Conservation (phyloP, 108 stramenopile species). For the Mediolabrus comicus region DNA sequence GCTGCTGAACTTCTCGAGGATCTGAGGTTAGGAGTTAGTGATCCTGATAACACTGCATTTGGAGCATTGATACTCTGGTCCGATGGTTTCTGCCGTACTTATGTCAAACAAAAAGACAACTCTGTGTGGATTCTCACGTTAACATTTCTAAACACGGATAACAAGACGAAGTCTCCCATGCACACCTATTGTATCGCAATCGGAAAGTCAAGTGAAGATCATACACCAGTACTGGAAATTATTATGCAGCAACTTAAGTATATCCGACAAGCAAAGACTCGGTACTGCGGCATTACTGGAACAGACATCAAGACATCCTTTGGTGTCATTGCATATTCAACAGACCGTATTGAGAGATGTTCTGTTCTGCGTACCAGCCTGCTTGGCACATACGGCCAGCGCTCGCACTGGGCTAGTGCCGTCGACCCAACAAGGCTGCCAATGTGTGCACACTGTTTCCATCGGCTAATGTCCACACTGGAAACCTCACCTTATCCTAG, state of each 20-base stretch:
- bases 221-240: not conserved
- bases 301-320: not conserved
- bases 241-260: not conserved
- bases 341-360: not conserved
- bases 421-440: not conserved
- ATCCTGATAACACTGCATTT: not conserved
- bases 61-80: not conserved
- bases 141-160: not conserved
- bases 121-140: not conserved
- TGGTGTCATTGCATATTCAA: not conserved
- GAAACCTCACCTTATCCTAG: too few relatives aligned
- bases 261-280: not conserved
- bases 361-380: not conserved
- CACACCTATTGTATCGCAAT: not conserved
- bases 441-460: not conserved
- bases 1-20: too few relatives aligned
- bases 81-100: not conserved
- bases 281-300: not conserved
- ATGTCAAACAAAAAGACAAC: not conserved
- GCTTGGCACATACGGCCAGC: not conserved
- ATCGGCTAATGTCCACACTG: not conserved
- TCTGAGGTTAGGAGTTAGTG: too few relatives aligned
- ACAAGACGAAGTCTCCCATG: not conserved
- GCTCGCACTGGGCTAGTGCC: not conserved
- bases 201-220: not conserved